Evolutionary conservation across 805 yeast genomes (phyloP), one percentile per base, ranked within the genome.

Genomic region (Metschnikowia bowlesiae): DNA sequence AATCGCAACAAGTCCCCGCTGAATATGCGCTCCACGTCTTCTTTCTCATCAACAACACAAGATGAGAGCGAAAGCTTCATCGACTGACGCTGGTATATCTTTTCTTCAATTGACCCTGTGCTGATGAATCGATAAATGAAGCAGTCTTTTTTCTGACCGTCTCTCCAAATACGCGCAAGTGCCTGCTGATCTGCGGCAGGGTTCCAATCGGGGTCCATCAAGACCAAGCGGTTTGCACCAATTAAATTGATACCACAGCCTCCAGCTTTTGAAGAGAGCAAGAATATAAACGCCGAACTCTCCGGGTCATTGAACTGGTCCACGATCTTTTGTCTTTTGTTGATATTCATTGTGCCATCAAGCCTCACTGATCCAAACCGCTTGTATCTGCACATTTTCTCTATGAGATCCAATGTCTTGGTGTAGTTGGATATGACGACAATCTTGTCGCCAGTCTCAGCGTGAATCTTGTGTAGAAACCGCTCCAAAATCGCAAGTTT

Each of bases 171-270:
- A 67, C 99, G 80, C 0, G 98, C 98, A 54, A 94, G 74, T 0
- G 98, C 98, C 69, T 92, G 99, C 65, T 94, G 98, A 64, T 92
- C 99, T 1, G 96, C 85, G 0, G 99, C 98, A 0, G 99, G 99
- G 62, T 92, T 92, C 99, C 99, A 94, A 65, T 94, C 99, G 0
- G 84, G 84, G 64, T 94, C 99, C 63, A 94, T 75, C 44, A 94
- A 71, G 18, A 94, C 81, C 54, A 94, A 73, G 54, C 99, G 77
- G 58, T 94, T 94, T 2, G 98, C 99, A 10, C 99, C 99, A 61
- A 94, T 92, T 60, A 94, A 78, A 65, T 94, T 94, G 61, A 94
- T 89, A 69, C 99, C 99, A 74, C 99, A 94, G 1, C 99, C 99
- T 60, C 99, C 99, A 1, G 99, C 99, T 67, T 94, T 94, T 7